These are phyloP conservation scores for Colletotrichum endophyticum DNA, from an alignment of 2,329 filamentous ascomycete genomes.

Conservation along the genomic window DNA sequence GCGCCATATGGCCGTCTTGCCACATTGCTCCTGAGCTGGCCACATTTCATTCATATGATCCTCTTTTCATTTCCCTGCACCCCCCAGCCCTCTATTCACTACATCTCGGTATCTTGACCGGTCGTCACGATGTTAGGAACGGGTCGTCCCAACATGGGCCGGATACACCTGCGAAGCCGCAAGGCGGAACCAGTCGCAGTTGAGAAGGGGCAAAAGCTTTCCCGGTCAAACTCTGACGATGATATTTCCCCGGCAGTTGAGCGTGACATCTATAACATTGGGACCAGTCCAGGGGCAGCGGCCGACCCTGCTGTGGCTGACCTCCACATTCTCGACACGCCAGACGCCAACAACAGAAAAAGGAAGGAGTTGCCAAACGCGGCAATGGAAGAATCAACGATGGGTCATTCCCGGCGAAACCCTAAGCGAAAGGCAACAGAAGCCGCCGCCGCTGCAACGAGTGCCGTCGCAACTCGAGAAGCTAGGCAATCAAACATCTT, in stretches of 20 bases:
- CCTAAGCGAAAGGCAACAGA: conserved; percentile 51
- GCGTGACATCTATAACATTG: background rate
- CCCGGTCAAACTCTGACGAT: background rate
- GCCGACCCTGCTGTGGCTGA: background rate
- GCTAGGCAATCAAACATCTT: conserved; percentile 39
- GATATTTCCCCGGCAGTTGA: background rate
- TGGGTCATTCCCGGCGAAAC: conserved; percentile 34
- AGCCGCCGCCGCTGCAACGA: conserved; percentile 26
- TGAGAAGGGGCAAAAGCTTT: background rate
- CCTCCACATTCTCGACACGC: background rate
- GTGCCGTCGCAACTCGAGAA: background rate
- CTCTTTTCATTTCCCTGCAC: background rate
- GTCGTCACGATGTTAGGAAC: background rate
- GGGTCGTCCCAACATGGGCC: background rate
- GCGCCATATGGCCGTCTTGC: background rate
- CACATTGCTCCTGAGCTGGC: background rate
- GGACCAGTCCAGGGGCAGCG: background rate
- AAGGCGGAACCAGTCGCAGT: background rate
- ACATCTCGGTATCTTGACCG: background rate
- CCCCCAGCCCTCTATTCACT: background rate
- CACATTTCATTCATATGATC: background rate
- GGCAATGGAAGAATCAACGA: background rate
- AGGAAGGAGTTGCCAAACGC: conserved; percentile 6
- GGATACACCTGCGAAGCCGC: conserved; percentile 6
- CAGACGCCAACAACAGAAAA: background rate